Evolutionary conservation across 2,329 filamentous ascomycete genomes (phyloP).

Genomic region (Ceratocystis papillata): DNA sequence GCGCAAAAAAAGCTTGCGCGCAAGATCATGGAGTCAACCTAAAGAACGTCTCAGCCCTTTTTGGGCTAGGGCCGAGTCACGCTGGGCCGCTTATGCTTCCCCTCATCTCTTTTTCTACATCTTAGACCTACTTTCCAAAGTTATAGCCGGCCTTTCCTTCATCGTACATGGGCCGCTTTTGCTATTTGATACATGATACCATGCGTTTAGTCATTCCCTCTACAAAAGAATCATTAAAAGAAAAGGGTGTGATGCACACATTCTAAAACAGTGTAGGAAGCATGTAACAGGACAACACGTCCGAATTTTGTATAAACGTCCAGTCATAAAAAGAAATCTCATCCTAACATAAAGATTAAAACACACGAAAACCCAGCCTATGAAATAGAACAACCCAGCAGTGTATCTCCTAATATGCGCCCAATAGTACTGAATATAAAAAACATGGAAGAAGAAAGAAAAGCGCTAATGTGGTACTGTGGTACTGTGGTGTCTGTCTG

Average conservation of each 20-base stretch:
- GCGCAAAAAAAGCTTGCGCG: slow-evolving; percentile 61
- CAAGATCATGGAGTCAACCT: slow-evolving; percentile 35
- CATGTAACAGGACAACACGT: not conserved
- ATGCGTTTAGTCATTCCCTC: not conserved
- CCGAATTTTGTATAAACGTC: not conserved
- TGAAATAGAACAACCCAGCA: not conserved
- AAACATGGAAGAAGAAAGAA: not conserved
- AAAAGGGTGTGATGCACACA: not conserved
- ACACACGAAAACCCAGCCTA: not conserved
- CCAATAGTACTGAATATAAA: not conserved
- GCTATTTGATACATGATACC: not conserved
- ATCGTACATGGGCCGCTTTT: not conserved
- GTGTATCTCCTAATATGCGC: not conserved
- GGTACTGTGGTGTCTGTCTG: slow-evolving; percentile 5
- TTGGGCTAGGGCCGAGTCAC: not conserved
- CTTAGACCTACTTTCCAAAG: slow-evolving; percentile 8
- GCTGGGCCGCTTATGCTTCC: not conserved
- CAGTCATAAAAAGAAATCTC: not conserved
- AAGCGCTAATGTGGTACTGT: slow-evolving; percentile 6
- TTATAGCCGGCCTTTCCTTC: not conserved
- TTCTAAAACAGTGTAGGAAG: not conserved
- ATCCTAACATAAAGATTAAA: not conserved
- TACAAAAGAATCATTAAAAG: not conserved
- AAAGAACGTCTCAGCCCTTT: not conserved
- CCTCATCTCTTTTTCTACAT: not conserved